phyloP scores from a whole-genome alignment of 176 grass and related monocot species.

The Juncus inflexus region DNA sequence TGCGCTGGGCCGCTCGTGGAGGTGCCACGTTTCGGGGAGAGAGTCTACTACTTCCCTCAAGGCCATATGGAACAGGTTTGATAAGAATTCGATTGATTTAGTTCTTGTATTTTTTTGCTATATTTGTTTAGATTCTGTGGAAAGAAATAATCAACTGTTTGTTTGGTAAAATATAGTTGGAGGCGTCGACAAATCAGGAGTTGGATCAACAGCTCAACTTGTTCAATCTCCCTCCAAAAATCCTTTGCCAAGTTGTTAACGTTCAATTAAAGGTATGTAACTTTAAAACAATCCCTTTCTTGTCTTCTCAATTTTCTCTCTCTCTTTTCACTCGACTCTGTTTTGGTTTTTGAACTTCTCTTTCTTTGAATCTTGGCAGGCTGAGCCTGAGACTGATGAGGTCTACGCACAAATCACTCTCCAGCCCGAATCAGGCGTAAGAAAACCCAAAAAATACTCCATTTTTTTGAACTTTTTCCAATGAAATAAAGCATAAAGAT shows the following conservation, averaged over 20 bases:
- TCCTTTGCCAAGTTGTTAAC: conserved; percentile 86
- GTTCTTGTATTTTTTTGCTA: not conserved
- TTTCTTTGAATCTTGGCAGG: conserved; percentile 31
- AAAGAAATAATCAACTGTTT: not conserved
- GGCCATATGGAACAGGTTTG: conserved; percentile 91
- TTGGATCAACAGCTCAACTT: conserved; percentile 37
- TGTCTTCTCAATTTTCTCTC: not conserved
- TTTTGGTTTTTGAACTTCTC: not conserved
- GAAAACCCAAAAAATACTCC: not conserved
- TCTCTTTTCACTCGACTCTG: not conserved
- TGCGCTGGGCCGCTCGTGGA: conserved; percentile 93
- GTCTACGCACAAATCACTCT: conserved; percentile 92
- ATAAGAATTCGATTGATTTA: not conserved
- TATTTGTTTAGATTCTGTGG: conserved; percentile 6
- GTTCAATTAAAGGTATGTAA: conserved; percentile 65
- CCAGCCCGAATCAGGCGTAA: conserved; percentile 66
- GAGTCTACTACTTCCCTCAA: conserved; percentile 96
- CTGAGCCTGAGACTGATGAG: conserved; percentile 88
- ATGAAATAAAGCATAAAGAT: not conserved
- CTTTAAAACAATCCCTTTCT: not conserved
- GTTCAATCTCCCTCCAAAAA: conserved; percentile 83
- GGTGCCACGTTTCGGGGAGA: conserved; percentile 55
- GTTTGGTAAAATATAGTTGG: conserved; percentile 45
- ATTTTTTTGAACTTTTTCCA: conserved; percentile 2
- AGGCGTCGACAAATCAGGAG: conserved; percentile 53